These are phyloP conservation scores for Ottelia alismoides DNA, from an alignment of 106 monocot genomes.

Conservation along the genomic window DNA sequence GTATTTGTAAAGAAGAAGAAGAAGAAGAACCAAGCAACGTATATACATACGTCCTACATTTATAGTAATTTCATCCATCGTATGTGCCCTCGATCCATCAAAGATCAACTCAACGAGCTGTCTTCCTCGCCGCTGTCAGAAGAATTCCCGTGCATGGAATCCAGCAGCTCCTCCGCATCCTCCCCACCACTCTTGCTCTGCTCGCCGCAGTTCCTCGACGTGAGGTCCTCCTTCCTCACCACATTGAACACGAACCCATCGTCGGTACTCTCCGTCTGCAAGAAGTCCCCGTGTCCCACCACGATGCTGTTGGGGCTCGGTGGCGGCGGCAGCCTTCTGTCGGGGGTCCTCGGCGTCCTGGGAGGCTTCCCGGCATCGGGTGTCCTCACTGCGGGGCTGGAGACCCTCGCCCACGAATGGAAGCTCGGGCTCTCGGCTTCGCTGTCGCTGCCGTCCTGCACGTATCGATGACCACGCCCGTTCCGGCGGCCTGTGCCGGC, in stretches of 20 bases:
- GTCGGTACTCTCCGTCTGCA: conserved; percentile 4
- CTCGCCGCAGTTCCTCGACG: too few relatives aligned
- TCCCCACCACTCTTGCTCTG: too few relatives aligned
- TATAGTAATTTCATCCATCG: too few relatives aligned
- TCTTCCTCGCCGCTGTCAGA: too few relatives aligned
- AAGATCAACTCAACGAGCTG: too few relatives aligned
- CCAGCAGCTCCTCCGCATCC: too few relatives aligned
- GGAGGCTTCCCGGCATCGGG: neutral
- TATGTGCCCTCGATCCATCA: too few relatives aligned
- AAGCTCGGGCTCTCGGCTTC: neutral
- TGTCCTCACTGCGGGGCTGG: neutral
- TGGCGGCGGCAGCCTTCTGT: neutral
- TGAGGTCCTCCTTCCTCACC: conserved; percentile 8
- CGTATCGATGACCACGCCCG: neutral
- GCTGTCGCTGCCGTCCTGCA: neutral
- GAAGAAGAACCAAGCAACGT: too few relatives aligned
- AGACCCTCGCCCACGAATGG: neutral
- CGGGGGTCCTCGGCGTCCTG: neutral
- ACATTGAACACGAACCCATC: conserved; percentile 10
- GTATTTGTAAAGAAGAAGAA: too few relatives aligned
- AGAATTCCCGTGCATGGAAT: too few relatives aligned
- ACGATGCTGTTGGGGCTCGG: neutral
- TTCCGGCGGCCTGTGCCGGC: neutral
- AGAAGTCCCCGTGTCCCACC: conserved; percentile 7
- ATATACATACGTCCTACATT: too few relatives aligned